Base-by-base conservation (phyloP, 2,329 filamentous ascomycete species). In the Monilinia laxa region DNA sequence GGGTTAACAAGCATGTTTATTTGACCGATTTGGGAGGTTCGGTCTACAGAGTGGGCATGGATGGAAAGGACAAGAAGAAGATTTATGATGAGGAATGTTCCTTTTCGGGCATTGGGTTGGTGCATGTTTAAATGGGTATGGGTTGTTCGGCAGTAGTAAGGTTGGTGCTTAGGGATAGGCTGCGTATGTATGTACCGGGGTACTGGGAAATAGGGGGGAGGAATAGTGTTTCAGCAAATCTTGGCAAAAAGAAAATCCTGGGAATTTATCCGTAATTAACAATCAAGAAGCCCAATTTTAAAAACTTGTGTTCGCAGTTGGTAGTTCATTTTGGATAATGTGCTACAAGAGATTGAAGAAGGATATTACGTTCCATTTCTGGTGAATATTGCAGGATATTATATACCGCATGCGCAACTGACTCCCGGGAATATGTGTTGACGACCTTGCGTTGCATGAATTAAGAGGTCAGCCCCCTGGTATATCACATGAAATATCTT, bases 21-120 rank as follows among this genome's bases (percentile, higher is more conserved):
- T 72, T 77, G 4, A 77, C 79, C 0, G 80, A 81, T 65, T 69
- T 82, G 3, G 77, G 78, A 1, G 80, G 80, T 0, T 70, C 73
- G 14, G 74, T 81, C 1, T 81, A 80, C 62, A 69, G 73, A 45
- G 74, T 75, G 35, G 73, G 76, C 64, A 65, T 78, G 67, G 76
- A 79, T 63, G 71, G 71, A 4, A 69, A 62, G 31, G 54, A 68
- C 25, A 73, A 71, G 47, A 69, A 57, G 59, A 66, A n/a, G 38
- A 35, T 70, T 18, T 70, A 68, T 59, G 64, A 64, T 53, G 67
- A 59, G 56, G 64, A 60, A 23, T 68, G 42, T 35, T 42, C 53
- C 2, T 68, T 69, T 47, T 49, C 68, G 25, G 66, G 66, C 10
- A 52, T 68, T 52, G 47, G 14, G 7, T 45, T 65, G 40, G 25